Evolutionary conservation across 164 flowering plant genomes (phyloP).

Genomic region (Akebia trifoliata): DNA sequence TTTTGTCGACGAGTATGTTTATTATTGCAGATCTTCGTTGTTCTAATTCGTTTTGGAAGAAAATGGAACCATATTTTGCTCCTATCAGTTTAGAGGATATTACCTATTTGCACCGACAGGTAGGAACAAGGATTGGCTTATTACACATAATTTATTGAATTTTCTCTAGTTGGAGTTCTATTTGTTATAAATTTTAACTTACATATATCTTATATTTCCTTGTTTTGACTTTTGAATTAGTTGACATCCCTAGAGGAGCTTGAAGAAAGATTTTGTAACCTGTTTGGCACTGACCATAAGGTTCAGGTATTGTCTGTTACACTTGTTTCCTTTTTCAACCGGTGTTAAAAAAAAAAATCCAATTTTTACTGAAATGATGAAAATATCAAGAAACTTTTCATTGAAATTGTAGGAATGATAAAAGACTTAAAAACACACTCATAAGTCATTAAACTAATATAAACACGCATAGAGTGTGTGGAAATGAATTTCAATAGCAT

Average conservation of each 20-base stretch:
- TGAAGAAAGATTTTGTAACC: slow-evolving; percentile 10
- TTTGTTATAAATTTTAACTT: not conserved
- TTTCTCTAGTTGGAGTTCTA: not conserved
- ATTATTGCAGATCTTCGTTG: slow-evolving; percentile 54
- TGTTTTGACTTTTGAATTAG: slow-evolving; percentile 9
- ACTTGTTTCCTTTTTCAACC: too few relatives aligned
- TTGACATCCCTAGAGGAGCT: slow-evolving; percentile 13
- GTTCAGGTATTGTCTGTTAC: slow-evolving; percentile 17
- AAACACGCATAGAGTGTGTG: too few relatives aligned
- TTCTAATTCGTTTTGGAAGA: slow-evolving; percentile 71
- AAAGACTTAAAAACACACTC: too few relatives aligned
- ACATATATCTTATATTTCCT: not conserved
- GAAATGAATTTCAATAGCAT: too few relatives aligned
- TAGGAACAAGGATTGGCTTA: slow-evolving; percentile 10
- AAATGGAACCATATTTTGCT: slow-evolving; percentile 53
- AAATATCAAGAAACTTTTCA: too few relatives aligned
- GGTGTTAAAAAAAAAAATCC: too few relatives aligned
- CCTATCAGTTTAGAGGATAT: slow-evolving; percentile 38
- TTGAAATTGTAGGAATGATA: too few relatives aligned
- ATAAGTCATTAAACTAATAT: too few relatives aligned
- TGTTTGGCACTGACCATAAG: not conserved
- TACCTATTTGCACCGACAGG: slow-evolving; percentile 62
- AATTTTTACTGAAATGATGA: too few relatives aligned
- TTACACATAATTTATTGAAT: not conserved
- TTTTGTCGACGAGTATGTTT: not conserved